Base-by-base conservation (phyloP, 1,139 yeast genomes). In the Diutina rugosa region DNA sequence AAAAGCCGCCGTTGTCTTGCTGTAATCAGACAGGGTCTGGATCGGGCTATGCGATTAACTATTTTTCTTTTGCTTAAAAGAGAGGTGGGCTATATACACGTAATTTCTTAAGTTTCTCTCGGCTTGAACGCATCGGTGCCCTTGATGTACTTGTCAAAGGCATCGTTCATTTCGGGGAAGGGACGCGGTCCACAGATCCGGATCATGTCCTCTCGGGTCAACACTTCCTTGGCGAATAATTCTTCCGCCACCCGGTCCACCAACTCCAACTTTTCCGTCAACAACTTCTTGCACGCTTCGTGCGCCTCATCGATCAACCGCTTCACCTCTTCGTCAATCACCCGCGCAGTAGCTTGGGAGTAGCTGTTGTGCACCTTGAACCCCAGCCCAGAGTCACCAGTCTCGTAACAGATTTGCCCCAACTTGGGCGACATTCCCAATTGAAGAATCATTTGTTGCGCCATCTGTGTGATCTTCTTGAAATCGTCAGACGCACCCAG, bases 401-500 rank as follows among this genome's bases (percentile, higher is more conserved):
- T 78, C 59, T 77, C 77, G 59, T 74, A 80, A 56, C 72, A 74
- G 55, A 85, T 74, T 66, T 80, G 79, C 9, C 95, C 95, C 55
- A 87, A 72, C 63, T 82, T 80, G 6, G 77, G 73, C 16, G 89
- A 83, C 95, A 87, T 87, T 57, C 95, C 95, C 54, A 86, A 73
- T 61, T 82, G 81, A 55, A 87, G 76, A 46, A 87, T 87, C 95
- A 87, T 87, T 51, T 81, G 81, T 59, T 83, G 85, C 0, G 93
- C 93, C 81, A 86, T 84, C 59, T 78, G 80, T 1, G 93, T 87
- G 46, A 86, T 85, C 65, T 87, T 86, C 67, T 85, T 86, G 70
- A 87, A 85, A 69, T 87, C 95, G 67, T 87, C 93, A 26, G 86
- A 81, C 0, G 90, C 95, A 57, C 93, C 95, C 63, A 88, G 82